These are phyloP conservation scores for Scutellaria barbata DNA, from an alignment of 257 asterid species.

Conservation along the genomic window DNA sequence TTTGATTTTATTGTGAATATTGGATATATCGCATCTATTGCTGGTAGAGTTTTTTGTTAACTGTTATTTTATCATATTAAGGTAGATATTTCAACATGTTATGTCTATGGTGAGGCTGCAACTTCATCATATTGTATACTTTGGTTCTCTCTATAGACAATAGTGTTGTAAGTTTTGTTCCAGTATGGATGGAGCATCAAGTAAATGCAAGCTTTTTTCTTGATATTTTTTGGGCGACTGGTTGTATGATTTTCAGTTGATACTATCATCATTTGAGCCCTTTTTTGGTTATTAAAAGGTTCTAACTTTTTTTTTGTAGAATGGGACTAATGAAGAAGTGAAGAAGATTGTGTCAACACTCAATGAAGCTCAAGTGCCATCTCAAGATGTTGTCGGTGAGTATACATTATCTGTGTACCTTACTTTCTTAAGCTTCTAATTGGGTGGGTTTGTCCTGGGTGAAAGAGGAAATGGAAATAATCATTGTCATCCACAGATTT, in stretches of 20 bases:
- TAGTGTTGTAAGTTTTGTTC: background rate
- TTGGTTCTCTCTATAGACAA: background rate
- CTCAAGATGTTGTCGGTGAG: slow-evolving; percentile 94
- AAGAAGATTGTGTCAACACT: slow-evolving; percentile 83
- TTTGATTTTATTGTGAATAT: background rate
- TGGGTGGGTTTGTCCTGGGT: slow-evolving; percentile 17
- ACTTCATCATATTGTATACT: background rate
- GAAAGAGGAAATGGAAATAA: background rate
- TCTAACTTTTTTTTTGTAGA: slow-evolving; percentile 53
- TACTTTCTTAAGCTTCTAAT: background rate
- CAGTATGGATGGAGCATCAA: slow-evolving; percentile 10
- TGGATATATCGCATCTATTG: background rate
- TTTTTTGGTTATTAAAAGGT: slow-evolving; percentile 5
- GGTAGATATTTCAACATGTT: background rate
- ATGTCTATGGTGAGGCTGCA: background rate
- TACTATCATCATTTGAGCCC: background rate
- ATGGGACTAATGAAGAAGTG: slow-evolving; percentile 87
- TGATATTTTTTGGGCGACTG: background rate
- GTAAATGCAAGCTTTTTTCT: background rate
- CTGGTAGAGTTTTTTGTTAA: background rate
- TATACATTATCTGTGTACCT: background rate
- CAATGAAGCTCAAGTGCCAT: slow-evolving; percentile 83
- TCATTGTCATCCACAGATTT: background rate
- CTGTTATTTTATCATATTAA: background rate
- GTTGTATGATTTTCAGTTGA: slow-evolving; percentile 11